phyloP scores from a whole-genome alignment of 2,329 filamentous ascomycete species.

The Cordyceps cateniannulata region DNA sequence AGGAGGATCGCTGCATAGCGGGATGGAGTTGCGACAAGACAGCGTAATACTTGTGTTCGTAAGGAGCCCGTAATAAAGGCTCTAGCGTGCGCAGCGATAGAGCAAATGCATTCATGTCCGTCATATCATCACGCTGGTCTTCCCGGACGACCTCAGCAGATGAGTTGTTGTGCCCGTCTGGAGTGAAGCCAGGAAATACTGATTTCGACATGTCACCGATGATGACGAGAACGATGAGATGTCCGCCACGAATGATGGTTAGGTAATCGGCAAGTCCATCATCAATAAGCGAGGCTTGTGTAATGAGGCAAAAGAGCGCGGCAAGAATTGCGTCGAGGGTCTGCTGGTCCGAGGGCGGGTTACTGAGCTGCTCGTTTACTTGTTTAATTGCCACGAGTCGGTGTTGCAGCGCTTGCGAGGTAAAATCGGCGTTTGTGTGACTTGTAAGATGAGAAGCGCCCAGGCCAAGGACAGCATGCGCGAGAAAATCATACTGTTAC shows the following conservation, averaged over 20 bases:
- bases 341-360: conserved; percentile 19
- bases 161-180: conserved; percentile 21
- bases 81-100: conserved; percentile 15
- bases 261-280: conserved; percentile 34
- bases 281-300: conserved; percentile 30
- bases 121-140: conserved; percentile 18
- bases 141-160: conserved; percentile 18
- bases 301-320: conserved; percentile 27
- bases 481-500: conserved; percentile 28
- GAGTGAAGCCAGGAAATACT: conserved; percentile 19
- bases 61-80: conserved; percentile 15
- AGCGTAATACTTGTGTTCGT: conserved; percentile 17
- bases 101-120: conserved; percentile 19
- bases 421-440: conserved; percentile 21
- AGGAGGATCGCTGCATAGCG: conserved; percentile 14
- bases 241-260: conserved; percentile 27
- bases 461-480: conserved; percentile 31
- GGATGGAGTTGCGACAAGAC: conserved; percentile 15
- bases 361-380: conserved; percentile 27
- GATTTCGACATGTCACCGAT: conserved; percentile 18
- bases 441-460: conserved; percentile 31
- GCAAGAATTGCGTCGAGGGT: conserved; percentile 32
- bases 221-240: conserved; percentile 18
- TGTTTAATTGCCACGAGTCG: conserved; percentile 28
- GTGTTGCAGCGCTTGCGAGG: conserved; percentile 27